phyloP scores from a whole-genome alignment of 2,329 filamentous ascomycete species.

The Trichoderma atroviride region DNA sequence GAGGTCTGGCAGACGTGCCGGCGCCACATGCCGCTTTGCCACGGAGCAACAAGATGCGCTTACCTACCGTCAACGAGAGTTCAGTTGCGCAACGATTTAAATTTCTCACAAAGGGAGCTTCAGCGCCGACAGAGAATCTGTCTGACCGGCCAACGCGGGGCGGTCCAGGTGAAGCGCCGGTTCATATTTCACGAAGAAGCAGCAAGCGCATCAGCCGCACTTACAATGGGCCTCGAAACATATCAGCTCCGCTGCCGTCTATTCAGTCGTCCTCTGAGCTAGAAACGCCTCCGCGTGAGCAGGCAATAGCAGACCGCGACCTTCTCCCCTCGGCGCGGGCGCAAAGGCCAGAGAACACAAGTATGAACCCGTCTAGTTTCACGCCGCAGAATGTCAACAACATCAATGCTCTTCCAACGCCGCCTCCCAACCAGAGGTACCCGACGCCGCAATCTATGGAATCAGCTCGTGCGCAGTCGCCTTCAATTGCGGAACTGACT shows the following conservation, averaged over 20 bases:
- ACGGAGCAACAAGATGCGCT: constrained; percentile 10
- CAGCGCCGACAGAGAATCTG: constrained; percentile 36
- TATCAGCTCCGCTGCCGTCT: constrained; percentile 16
- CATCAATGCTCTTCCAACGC: constrained; percentile 40
- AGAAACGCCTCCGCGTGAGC: constrained; percentile 39
- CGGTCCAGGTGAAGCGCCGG: constrained; percentile 56
- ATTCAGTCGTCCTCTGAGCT: constrained; percentile 34
- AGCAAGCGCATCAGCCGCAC: constrained; percentile 45
- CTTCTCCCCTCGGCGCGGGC: constrained; percentile 41
- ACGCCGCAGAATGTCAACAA: constrained; percentile 24
- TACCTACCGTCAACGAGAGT: constrained; percentile 16
- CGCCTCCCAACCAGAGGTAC: constrained; percentile 35
- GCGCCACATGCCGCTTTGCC: constrained; percentile 7
- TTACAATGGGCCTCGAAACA: constrained; percentile 23
- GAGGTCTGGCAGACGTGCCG: not conserved
- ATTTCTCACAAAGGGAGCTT: constrained; percentile 41
- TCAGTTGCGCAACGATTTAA: constrained; percentile 42
- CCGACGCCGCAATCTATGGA: constrained; percentile 17
- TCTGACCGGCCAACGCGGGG: constrained; percentile 59
- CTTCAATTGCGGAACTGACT: constrained; percentile 32
- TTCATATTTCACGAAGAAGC: constrained; percentile 57
- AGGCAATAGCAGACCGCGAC: constrained; percentile 40
- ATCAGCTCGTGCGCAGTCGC: constrained; percentile 28
- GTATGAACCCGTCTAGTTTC: constrained; percentile 20
- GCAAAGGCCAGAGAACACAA: constrained; percentile 33